Evolutionary conservation across 1,284 basidiomycete species (phyloP), one percentile per base, ranked within the genome.

Genomic region (Heterobasidion annosum): DNA sequence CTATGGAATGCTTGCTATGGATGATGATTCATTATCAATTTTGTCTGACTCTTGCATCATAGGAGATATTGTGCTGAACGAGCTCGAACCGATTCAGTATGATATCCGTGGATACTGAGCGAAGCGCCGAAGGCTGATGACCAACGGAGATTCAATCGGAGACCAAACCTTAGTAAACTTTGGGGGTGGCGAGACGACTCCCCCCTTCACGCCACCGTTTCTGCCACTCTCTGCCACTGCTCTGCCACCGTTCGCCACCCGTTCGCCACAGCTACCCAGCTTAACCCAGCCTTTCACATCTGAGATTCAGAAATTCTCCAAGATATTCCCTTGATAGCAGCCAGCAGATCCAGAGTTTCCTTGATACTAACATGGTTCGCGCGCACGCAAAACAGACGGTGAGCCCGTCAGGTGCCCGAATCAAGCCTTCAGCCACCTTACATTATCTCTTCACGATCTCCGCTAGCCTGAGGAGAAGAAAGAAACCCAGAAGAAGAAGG

Each of bases 391-490:
- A 67, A 56, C 62, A 62, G 50, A 60, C 64, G 61, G 67, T 68
- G 59, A 66, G 66, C 61, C 49, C 52, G 34, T 25, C 18, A 32
- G 19, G 16, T 46, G 51, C 50, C 35, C 47, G 47, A 51, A 50
- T 51, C 56, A 52, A 44, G 19, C 34, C 34, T 37, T 53, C 60
- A 63, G 59, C 62, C 62, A 62, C 63, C 51, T 47, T 25, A 34
- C 48, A 40, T 47, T 53, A 52, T 54, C 52, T 34, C 56, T 60
- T 62, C 52, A 57, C 55, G 42, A 52, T 48, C 58, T 54, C 51
- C 54, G 50, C 40, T 56, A 75, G 72, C 62, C 66, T 42, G 77
- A 78, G 51, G 75, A 76, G 64, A 78, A 73, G 67, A 78, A 75
- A 63, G 76, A 79, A 49, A 55, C 70, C 10, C 67, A 72, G 47